Evolutionary conservation across 2,329 filamentous ascomycete species (phyloP), one percentile per base, ranked within the genome.

Genomic region (Ilyonectria sp.): DNA sequence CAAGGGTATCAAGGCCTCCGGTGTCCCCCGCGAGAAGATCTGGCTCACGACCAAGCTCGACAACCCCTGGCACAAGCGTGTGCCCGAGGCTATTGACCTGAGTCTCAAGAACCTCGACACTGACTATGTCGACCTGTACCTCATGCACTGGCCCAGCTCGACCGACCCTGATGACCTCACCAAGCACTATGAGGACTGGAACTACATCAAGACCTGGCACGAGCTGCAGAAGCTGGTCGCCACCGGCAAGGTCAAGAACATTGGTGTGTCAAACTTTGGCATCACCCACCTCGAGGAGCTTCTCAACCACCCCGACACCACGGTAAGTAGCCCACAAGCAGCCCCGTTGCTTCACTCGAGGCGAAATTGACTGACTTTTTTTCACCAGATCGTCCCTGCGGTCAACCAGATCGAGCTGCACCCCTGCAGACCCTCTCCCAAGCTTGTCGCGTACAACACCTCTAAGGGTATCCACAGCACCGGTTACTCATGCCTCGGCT

Each of bases 361-460:
- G n/a, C 19, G 11, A 13, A 5, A 9, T 1, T 53, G 29, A 35
- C 60, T 67, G 43, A 69, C 57, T 26, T 19, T 7, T 7, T 23
- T 26, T 26, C 52, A n/a, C 17, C 47, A 89, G 86, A 81, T 87
- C 69, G 80, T 86, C 58, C 88, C 88, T 15, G 91, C 92, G 19
- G 93, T 94, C 72, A 95, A 95, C 87, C 93, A 96, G 82, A 89
- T 94, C 79, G 93, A 95, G 82, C 86, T 94, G 23, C 93, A 95
- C 83, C 93, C 93, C 40, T 92, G 92, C 84, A 91, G 93, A 85
- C 92, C 93, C 2, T 94, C 91, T n/a, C 91, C 91, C 57, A 94
- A 94, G 83, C 89, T 95, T 44, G 85, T 95, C 69, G 87, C 89
- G 67, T 94, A 92, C 86, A 91, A 89, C 86, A 86, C 87, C 68